phyloP scores from a whole-genome alignment of 2,329 filamentous ascomycete species.

The Cercospora sp. region DNA sequence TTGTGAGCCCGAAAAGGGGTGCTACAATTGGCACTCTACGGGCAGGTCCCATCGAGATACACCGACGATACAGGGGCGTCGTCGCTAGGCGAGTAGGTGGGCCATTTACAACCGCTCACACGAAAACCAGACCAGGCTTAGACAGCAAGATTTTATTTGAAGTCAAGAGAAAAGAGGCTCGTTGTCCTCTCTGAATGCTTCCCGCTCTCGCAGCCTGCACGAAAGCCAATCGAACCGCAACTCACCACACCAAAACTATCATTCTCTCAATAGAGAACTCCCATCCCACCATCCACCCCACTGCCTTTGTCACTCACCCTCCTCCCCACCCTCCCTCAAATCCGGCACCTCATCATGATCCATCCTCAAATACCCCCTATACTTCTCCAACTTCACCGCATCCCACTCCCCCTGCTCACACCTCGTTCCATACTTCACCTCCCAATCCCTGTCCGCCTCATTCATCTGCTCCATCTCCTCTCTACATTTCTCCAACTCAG shows the following conservation, averaged over 20 bases:
- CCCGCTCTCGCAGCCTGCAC: neutral
- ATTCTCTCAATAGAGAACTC: neutral
- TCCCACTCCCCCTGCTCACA: constrained; percentile 2
- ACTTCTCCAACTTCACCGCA: constrained; percentile 1
- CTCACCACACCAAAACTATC: neutral
- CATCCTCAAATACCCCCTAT: neutral
- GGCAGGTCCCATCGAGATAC: neutral
- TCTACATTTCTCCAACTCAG: neutral
- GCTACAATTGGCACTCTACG: neutral
- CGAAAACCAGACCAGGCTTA: neutral
- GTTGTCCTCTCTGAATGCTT: neutral
- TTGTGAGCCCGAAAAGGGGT: neutral
- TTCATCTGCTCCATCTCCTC: neutral
- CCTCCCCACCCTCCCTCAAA: neutral
- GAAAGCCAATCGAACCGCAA: neutral
- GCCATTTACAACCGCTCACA: neutral
- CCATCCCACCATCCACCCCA: neutral
- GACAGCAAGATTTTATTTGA: neutral
- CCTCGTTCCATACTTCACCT: neutral
- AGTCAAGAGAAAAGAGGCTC: neutral
- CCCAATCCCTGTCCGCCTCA: neutral
- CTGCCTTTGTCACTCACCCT: too few species aligned
- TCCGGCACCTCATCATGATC: constrained; percentile 9
- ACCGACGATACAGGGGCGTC: neutral
- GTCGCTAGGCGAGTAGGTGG: neutral